Evolutionary conservation across 2,329 filamentous ascomycete genomes (phyloP).

Genomic region (Sporothrix pallida): DNA sequence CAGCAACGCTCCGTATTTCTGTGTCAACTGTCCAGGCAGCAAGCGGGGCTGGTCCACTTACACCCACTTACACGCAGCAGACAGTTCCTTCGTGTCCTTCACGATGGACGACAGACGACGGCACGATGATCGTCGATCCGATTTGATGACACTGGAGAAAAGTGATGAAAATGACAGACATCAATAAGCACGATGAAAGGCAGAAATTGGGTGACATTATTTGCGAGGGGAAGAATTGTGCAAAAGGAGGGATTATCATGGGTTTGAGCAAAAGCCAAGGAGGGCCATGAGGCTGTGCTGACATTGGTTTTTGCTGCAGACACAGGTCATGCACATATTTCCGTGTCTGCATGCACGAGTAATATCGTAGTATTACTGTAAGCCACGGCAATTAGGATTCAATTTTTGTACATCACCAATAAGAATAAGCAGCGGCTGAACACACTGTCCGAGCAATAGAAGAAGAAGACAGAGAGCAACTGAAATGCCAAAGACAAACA

Average conservation of each 20-base stretch:
- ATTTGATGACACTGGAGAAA: neutral
- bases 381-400: neutral
- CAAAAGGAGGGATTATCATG: no score
- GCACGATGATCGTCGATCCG: neutral
- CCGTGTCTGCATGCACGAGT: neutral
- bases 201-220: neutral
- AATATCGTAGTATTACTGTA: neutral
- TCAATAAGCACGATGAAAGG: neutral
- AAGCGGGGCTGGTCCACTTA: slow-evolving; percentile 1
- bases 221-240: no score
- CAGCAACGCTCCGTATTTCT: no score
- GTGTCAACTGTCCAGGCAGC: neutral
- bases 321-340: neutral
- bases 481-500: no score
- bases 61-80: neutral
- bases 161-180: neutral
- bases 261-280: no score
- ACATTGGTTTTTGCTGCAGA: neutral
- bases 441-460: neutral
- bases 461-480: neutral
- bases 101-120: neutral
- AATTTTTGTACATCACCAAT: neutral
- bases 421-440: slow-evolving; percentile 15
- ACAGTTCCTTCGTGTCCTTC: neutral
- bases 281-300: neutral